Percentiles rank a stretch among this genome's conserved stretches.
Evolutionary conservation across 768 basidiomycete species (phyloP).

Genomic region (Mycena rosella): DNA sequence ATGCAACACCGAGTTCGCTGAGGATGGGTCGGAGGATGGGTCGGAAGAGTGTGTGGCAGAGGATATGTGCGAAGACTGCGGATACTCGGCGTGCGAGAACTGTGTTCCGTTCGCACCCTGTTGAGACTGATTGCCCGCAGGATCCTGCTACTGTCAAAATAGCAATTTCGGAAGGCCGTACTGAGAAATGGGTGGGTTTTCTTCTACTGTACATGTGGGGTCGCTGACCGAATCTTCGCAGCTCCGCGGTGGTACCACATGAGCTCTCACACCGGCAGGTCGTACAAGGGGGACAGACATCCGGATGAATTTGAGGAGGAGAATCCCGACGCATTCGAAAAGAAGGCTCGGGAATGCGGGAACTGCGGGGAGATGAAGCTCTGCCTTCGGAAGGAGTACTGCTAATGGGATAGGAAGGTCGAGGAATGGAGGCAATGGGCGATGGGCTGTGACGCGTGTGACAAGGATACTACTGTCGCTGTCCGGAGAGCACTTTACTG

Average conservation of each 20-base stretch:
- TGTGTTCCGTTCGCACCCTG: conserved; percentile 36
- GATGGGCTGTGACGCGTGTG: neutral
- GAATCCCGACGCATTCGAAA: conserved; percentile 44
- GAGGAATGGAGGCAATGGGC: neutral
- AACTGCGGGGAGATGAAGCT: conserved; percentile 45
- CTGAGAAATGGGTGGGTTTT: conserved; percentile 42
- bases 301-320: conserved; percentile 41
- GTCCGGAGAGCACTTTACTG: neutral
- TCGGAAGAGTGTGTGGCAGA: conserved; percentile 31
- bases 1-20: conserved; percentile 44
- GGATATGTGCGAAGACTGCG: conserved; percentile 50
- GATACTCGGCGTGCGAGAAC: conserved; percentile 50
- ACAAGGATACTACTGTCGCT: neutral
- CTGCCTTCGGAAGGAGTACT: conserved; percentile 17
- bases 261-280: conserved; percentile 41
- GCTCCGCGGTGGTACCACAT: conserved; percentile 49
- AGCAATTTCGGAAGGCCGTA: conserved; percentile 50
- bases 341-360: conserved; percentile 44
- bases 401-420: neutral
- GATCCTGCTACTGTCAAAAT: conserved; percentile 51
- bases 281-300: conserved; percentile 51
- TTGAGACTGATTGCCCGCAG: conserved; percentile 29
- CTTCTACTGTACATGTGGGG: neutral
- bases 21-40: conserved; percentile 39
- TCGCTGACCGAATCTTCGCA: conserved; percentile 14